phyloP scores from a whole-genome alignment of 2,329 filamentous ascomycete species.

The Talaromyces sp. region DNA sequence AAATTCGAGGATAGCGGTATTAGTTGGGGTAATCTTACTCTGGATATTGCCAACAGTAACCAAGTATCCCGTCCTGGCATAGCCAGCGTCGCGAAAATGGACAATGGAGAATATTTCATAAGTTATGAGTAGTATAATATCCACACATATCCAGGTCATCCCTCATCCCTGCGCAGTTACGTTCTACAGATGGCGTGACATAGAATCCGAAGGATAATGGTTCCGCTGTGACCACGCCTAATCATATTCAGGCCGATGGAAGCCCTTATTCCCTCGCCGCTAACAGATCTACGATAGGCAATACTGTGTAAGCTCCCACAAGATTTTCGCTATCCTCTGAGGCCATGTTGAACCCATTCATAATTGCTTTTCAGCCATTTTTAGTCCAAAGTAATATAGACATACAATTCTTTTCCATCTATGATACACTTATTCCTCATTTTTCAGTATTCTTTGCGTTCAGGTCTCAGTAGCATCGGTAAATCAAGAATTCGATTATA shows the following conservation, averaged over 20 bases:
- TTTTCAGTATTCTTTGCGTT: no score
- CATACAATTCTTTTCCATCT: no score
- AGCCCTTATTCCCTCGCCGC: not conserved
- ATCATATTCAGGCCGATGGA: not conserved
- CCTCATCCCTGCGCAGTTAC: not conserved
- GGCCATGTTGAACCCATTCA: no score
- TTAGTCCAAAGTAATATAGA: no score
- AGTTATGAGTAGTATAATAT: slow-evolving; percentile 4
- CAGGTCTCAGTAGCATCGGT: no score
- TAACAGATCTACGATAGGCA: no score
- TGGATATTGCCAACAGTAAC: not conserved
- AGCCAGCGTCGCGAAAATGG: slow-evolving; percentile 6
- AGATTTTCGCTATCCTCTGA: no score
- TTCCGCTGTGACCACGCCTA: not conserved
- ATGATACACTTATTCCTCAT: no score
- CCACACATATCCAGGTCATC: not conserved
- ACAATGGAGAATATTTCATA: slow-evolving; percentile 7
- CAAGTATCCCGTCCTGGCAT: slow-evolving; percentile 1
- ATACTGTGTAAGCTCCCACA: no score
- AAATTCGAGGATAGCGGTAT: slow-evolving; percentile 1
- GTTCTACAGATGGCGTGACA: not conserved
- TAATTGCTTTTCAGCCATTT: no score
- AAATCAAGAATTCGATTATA: no score
- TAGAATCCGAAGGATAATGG: not conserved
- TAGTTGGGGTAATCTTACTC: slow-evolving; percentile 1